These are phyloP conservation scores for Parafenestella ontariensis DNA, from an alignment of 2,329 filamentous ascomycete species.

Conservation along the genomic window DNA sequence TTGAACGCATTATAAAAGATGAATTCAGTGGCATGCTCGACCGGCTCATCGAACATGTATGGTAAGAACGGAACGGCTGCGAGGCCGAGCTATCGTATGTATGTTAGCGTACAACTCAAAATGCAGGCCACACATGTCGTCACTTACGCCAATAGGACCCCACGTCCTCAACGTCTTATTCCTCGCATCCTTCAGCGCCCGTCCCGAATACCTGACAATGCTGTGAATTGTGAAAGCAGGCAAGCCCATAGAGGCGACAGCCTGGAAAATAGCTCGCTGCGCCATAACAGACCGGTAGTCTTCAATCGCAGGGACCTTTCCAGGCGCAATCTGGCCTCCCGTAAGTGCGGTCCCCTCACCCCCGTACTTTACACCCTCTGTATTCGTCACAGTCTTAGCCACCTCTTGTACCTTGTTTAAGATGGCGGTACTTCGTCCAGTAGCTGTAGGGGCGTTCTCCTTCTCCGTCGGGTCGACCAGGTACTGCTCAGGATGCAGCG, in stretches of 20 bases:
- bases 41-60: constrained; percentile 85
- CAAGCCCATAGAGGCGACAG: constrained; percentile 88
- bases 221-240: constrained; percentile 94
- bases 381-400: constrained; percentile 28
- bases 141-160: constrained; percentile 86
- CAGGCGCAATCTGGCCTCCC: constrained; percentile 39
- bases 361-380: constrained; percentile 30
- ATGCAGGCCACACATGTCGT: background rate
- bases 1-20: constrained; percentile 83
- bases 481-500: constrained; percentile 69
- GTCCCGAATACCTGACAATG: constrained; percentile 87
- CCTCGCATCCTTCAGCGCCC: constrained; percentile 82
- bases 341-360: constrained; percentile 26
- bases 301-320: constrained; percentile 74
- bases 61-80: constrained; percentile 80
- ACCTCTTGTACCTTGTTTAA: constrained; percentile 30
- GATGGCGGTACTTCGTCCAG: constrained; percentile 24
- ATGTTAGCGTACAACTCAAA: constrained; percentile 12
- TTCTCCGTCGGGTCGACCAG: constrained; percentile 15
- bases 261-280: constrained; percentile 89
- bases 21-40: constrained; percentile 92
- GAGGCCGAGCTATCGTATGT: constrained; percentile 63
- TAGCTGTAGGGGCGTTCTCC: constrained; percentile 39
- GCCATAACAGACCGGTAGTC: constrained; percentile 92
- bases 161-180: constrained; percentile 79